Evolutionary conservation across 2,329 filamentous ascomycete species (phyloP).

Genomic region (Colletotrichum costaricense): DNA sequence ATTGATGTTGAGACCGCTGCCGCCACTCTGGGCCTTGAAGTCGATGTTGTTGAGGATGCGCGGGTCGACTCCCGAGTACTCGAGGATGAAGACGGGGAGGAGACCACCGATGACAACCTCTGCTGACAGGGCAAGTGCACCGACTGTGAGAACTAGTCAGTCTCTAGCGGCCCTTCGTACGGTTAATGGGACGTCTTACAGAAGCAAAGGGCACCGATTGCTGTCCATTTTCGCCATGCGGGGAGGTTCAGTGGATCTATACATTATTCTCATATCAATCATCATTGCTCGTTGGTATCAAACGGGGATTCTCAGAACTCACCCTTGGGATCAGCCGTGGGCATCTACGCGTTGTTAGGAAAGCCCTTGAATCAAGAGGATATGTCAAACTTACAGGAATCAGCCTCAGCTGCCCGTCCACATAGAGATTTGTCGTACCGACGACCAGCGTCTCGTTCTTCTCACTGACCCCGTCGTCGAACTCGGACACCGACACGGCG

Average conservation of each 20-base stretch:
- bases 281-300: background rate
- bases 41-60: constrained; percentile 40
- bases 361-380: background rate
- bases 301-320: background rate
- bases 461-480: background rate
- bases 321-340: constrained; percentile 45
- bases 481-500: constrained; percentile 3
- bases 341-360: constrained; percentile 33
- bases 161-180: background rate
- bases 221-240: constrained; percentile 44
- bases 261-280: background rate
- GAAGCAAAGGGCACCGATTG: constrained; percentile 42
- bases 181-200: constrained; percentile 37
- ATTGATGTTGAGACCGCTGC: constrained; percentile 41
- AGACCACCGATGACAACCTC: constrained; percentile 42
- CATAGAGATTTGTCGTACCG: constrained; percentile 38
- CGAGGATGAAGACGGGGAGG: constrained; percentile 47
- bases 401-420: constrained; percentile 36
- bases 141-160: constrained; percentile 36
- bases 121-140: constrained; percentile 42
- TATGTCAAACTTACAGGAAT: constrained; percentile 37
- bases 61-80: constrained; percentile 47
- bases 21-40: constrained; percentile 36
- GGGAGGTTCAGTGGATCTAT: constrained; percentile 46
- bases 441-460: constrained; percentile 37